These are phyloP conservation scores for Blastosporella zonata DNA, from an alignment of 1,284 basidiomycete genomes.

Conservation along the genomic window DNA sequence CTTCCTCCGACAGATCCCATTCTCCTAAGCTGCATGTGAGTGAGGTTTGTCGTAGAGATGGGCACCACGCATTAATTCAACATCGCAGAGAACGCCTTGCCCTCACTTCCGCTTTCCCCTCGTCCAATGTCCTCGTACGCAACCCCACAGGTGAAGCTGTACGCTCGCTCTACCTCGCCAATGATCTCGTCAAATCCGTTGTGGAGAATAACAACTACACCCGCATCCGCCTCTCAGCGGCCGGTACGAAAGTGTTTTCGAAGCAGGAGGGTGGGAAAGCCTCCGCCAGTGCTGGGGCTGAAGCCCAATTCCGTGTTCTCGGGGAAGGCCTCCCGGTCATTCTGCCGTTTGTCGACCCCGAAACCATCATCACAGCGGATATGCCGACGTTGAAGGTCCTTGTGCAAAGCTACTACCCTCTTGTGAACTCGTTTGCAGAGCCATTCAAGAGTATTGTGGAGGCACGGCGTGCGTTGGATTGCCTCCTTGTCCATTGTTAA, in stretches of 20 bases:
- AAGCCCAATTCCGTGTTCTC: slow-evolving; percentile 74
- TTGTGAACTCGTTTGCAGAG: slow-evolving; percentile 60
- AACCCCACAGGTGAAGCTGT: slow-evolving; percentile 79
- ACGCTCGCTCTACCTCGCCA: slow-evolving; percentile 88
- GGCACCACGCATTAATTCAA: background rate
- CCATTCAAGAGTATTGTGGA: slow-evolving; percentile 53
- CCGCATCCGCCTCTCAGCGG: slow-evolving; percentile 83
- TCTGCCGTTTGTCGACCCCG: slow-evolving; percentile 72
- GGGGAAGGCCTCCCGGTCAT: slow-evolving; percentile 85
- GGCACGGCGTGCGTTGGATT: slow-evolving; percentile 41
- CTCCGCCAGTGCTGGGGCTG: slow-evolving; percentile 35
- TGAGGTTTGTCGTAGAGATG: slow-evolving; percentile 12
- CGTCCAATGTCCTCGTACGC: slow-evolving; percentile 79
- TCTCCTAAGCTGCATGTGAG: slow-evolving; percentile 69
- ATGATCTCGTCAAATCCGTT: slow-evolving; percentile 79
- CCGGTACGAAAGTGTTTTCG: slow-evolving; percentile 84
- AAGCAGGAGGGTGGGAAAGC: slow-evolving; percentile 62
- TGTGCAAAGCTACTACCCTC: slow-evolving; percentile 76
- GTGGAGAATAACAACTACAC: slow-evolving; percentile 83
- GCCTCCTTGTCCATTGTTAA: slow-evolving; percentile 3
- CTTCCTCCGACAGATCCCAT: slow-evolving; percentile 70
- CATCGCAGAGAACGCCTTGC: slow-evolving; percentile 66
- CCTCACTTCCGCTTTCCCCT: slow-evolving; percentile 74
- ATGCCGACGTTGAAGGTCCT: slow-evolving; percentile 64
- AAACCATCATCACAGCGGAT: slow-evolving; percentile 60